Conservation (phyloP, 768 basidiomycete species). For the Paxillus ammoniavirescens region DNA sequence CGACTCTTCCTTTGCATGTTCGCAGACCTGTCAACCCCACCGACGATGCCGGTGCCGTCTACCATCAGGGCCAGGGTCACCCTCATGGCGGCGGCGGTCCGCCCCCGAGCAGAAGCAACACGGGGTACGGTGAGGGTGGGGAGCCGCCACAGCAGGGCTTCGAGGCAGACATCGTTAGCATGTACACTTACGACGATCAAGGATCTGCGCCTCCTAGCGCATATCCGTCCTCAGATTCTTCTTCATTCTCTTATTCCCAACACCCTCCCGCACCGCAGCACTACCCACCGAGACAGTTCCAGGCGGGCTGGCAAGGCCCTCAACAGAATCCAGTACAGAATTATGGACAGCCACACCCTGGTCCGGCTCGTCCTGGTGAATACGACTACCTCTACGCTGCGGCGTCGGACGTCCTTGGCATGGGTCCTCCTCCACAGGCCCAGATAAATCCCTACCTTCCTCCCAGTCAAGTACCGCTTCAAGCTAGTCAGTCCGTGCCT, state of each 20-base stretch:
- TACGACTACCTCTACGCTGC: constrained; percentile 68
- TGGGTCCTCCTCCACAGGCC: constrained; percentile 53
- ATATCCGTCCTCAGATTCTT: constrained; percentile 23
- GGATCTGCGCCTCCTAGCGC: constrained; percentile 29
- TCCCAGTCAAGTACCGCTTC: constrained; percentile 20
- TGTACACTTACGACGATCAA: constrained; percentile 39
- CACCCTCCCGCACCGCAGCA: constrained; percentile 19
- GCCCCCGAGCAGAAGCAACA: constrained; percentile 24
- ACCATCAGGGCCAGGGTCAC: constrained; percentile 6
- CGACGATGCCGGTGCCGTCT: constrained; percentile 27
- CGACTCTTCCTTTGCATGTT: constrained; percentile 17
- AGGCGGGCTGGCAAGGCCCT: constrained; percentile 28
- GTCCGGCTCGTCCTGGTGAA: constrained; percentile 35
- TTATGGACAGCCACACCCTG: constrained; percentile 16
- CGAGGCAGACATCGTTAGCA: constrained; percentile 38
- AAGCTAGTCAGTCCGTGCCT: constrained; percentile 29
- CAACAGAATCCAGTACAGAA: constrained; percentile 19
- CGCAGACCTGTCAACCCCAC: constrained; percentile 28
- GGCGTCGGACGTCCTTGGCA: constrained; percentile 78
- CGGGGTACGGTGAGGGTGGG: constrained; percentile 24
- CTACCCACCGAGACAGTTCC: constrained; percentile 20
- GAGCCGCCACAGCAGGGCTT: constrained; percentile 22
- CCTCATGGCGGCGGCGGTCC: constrained; percentile 5
- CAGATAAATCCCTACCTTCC: constrained; percentile 19
- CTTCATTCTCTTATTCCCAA: constrained; percentile 15